Evolutionary conservation across 2,329 filamentous ascomycete genomes (phyloP).

Genomic region (Verticillium nonalfalfae): DNA sequence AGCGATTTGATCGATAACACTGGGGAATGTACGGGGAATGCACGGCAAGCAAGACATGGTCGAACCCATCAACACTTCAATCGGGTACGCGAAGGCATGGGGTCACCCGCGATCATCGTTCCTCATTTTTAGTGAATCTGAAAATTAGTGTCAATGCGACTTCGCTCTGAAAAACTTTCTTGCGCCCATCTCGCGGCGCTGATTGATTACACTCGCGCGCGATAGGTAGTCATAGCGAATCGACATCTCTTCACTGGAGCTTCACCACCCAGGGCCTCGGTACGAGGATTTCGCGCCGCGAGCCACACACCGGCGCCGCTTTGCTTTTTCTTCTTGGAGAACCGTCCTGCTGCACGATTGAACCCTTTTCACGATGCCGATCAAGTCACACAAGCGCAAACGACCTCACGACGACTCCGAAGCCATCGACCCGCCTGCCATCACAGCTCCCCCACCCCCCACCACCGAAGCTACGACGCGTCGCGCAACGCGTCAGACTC

Average conservation of each 20-base stretch:
- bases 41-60: not conserved
- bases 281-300: not conserved
- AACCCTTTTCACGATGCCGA: slow-evolving; percentile 1
- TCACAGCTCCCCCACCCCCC: slow-evolving; percentile 3
- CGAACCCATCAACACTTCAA: not conserved
- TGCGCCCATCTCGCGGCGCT: not conserved
- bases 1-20: not conserved
- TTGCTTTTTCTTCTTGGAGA: not conserved
- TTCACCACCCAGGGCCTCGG: not conserved
- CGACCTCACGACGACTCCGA: slow-evolving; percentile 19
- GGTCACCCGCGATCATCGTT: not conserved
- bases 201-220: not conserved
- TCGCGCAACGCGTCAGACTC: slow-evolving; percentile 32
- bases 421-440: slow-evolving; percentile 4
- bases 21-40: not conserved
- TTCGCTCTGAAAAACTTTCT: not conserved
- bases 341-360: not conserved
- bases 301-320: not conserved
- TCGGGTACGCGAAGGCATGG: not conserved
- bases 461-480: slow-evolving; percentile 19
- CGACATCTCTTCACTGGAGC: not conserved
- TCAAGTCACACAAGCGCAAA: slow-evolving; percentile 31
- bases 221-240: not conserved
- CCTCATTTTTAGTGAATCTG: not conserved
- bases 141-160: not conserved